phyloP scores from a whole-genome alignment of 1,284 basidiomycete species.

The Taiwanofungus camphoratus region DNA sequence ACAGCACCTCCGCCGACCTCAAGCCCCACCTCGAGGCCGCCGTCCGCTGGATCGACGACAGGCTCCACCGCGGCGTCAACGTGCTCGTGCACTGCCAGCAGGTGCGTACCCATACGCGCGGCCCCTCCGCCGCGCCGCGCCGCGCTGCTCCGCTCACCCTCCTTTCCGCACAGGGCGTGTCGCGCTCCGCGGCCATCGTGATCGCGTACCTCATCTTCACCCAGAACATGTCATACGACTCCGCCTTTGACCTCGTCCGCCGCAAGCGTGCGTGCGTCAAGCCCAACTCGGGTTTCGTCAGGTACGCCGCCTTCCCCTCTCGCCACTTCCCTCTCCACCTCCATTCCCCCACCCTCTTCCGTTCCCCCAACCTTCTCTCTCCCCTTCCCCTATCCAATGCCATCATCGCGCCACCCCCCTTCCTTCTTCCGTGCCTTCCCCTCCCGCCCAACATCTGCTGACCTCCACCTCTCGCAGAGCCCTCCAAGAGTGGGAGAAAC shows the following conservation, averaged over 20 bases:
- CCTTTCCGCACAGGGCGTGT: conserved; percentile 46
- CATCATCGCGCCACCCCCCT: too few relatives aligned
- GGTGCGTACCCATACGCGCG: conserved; percentile 38
- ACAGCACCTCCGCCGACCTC: conserved; percentile 47
- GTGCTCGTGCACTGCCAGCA: conserved; percentile 67
- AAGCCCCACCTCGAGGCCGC: conserved; percentile 49
- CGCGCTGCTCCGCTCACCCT: conserved; percentile 9
- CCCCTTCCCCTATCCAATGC: too few relatives aligned
- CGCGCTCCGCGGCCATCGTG: conserved; percentile 59
- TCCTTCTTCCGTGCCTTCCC: too few relatives aligned
- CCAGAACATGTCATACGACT: conserved; percentile 61
- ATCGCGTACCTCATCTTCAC: conserved; percentile 64
- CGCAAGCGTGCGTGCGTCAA: conserved; percentile 61
- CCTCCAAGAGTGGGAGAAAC: conserved; percentile 25
- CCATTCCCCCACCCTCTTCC: background rate
- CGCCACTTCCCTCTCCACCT: background rate
- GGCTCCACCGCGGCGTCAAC: conserved; percentile 43
- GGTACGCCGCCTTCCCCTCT: conserved; percentile 11
- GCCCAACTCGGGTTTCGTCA: conserved; percentile 55
- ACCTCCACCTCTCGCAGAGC: conserved; percentile 4
- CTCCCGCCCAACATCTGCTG: too few relatives aligned
- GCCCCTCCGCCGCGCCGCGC: background rate
- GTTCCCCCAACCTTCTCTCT: too few relatives aligned
- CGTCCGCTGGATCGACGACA: conserved; percentile 48
- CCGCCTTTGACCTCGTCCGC: conserved; percentile 50